phyloP scores from a whole-genome alignment of 2,329 filamentous ascomycete species.

The Phaeomoniella chlamydospora region DNA sequence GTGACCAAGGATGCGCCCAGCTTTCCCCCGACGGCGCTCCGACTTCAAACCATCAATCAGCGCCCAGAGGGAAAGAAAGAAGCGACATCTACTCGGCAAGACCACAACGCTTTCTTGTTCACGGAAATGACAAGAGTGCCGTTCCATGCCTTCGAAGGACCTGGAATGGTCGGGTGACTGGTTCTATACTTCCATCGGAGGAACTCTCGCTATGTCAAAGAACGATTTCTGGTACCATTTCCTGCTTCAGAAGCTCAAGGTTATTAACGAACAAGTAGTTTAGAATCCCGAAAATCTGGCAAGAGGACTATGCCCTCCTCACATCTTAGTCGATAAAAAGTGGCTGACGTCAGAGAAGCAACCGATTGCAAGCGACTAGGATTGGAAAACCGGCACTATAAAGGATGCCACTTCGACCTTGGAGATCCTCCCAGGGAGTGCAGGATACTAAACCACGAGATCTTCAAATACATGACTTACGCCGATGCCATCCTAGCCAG shows the following conservation, averaged over 20 bases:
- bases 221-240: background rate
- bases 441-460: too few relatives aligned
- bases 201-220: background rate
- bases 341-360: too few relatives aligned
- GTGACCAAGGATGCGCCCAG: background rate
- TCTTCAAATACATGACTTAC: too few relatives aligned
- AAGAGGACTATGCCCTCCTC: too few relatives aligned
- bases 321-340: too few relatives aligned
- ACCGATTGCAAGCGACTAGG: too few relatives aligned
- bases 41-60: background rate
- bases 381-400: too few relatives aligned
- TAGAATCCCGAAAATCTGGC: too few relatives aligned
- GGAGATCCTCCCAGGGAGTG: too few relatives aligned
- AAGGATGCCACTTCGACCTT: too few relatives aligned
- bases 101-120: background rate
- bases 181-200: background rate
- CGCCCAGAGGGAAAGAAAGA: background rate
- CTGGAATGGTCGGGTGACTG: background rate
- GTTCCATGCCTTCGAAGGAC: background rate
- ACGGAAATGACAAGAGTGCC: background rate
- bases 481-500: too few relatives aligned
- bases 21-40: background rate
- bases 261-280: constrained; percentile 50
- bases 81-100: background rate
- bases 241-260: constrained; percentile 13